Evolutionary conservation across 129 eudicot species (phyloP), one percentile per base, ranked within the genome.

Genomic region (Helichrysum umbraculigerum): DNA sequence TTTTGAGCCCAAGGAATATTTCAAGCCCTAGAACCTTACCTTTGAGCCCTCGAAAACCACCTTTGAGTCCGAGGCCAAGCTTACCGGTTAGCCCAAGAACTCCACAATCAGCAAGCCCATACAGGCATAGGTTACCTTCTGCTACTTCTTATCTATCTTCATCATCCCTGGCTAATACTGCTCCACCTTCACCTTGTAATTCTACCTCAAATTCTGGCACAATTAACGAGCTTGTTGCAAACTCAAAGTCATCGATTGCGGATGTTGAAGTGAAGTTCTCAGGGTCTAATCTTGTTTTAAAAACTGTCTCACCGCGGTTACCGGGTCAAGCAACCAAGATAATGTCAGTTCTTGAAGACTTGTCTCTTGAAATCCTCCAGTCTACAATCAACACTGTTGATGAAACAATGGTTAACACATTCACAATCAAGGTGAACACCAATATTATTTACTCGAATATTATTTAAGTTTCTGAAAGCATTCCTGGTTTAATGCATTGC

Each of bases 21-120:
- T 82, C 97, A 70, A 90, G 98, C 77, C 98, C 98, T 22, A 82
- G 96, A 79, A 76, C 83, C 51, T 73, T 85, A 63, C 96, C 88
- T 51, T 8, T 84, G 7, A 95, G 99, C 80, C 99, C 99, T 32
- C 77, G 94, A 70, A 91, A 85, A 68, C 97, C 94, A 3, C 99
- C 99, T 3, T 66, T 83, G 39, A 95, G 99, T 70, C 98, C 98
- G 16, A 88, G 93, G 81, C 69, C 89, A 60, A 85, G 72, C 89
- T 84, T 89, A 65, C 99, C 99, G 0, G 78, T 89, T 68, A 88
- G 97, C 78, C 98, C 99, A 71, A 87, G 96, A 74, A 91, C 99
- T 41, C 99, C 99, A 52, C 84, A 80, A 21, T 68, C 84, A 7
- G 79, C 84, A 25, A 87, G 88, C 80, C 91, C 96, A 15, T 87